phyloP scores from a whole-genome alignment of 108 stramenopile genomes.

The Thalassiosira profunda region DNA sequence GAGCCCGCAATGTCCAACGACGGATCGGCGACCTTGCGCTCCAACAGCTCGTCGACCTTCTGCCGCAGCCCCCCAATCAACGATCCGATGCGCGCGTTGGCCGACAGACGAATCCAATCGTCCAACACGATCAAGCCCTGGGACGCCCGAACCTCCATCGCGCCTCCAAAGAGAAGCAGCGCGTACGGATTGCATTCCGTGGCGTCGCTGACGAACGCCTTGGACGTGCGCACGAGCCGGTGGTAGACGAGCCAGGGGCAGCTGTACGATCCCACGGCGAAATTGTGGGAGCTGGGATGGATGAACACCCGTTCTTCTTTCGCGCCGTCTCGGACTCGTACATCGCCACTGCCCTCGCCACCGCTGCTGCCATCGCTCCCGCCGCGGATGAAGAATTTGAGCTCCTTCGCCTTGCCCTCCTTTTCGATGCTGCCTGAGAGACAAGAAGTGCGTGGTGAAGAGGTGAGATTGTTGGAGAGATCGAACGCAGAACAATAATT shows the following conservation, averaged over 20 bases:
- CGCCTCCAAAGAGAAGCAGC: constrained; percentile 93
- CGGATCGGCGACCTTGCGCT: constrained; percentile 68
- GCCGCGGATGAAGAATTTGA: constrained; percentile 73
- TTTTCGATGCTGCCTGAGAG: no score
- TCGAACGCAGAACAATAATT: no score
- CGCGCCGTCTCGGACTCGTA: no score
- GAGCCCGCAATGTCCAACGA: constrained; percentile 59
- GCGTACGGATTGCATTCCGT: constrained; percentile 93
- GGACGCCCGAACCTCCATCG: constrained; percentile 84
- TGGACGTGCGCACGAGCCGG: constrained; percentile 89
- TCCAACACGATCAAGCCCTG: constrained; percentile 82
- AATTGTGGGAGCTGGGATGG: constrained; percentile 89
- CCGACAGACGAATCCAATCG: constrained; percentile 80
- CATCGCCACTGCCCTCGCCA: constrained; percentile 13
- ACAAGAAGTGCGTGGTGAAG: no score
- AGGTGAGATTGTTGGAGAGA: no score
- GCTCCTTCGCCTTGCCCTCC: constrained; percentile 70
- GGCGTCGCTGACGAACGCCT: constrained; percentile 90
- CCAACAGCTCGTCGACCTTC: constrained; percentile 77
- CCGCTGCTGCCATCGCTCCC: constrained; percentile 13
- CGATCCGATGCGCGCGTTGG: constrained; percentile 91
- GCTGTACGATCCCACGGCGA: constrained; percentile 76
- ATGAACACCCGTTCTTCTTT: constrained; percentile 91
- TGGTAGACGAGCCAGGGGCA: constrained; percentile 96
- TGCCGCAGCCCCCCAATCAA: constrained; percentile 85